A percentile compares a stretch with the other conserved stretches of the same genome.
phyloP scores from a whole-genome alignment of 116 monocot species.

The Cymodocea nodosa region DNA sequence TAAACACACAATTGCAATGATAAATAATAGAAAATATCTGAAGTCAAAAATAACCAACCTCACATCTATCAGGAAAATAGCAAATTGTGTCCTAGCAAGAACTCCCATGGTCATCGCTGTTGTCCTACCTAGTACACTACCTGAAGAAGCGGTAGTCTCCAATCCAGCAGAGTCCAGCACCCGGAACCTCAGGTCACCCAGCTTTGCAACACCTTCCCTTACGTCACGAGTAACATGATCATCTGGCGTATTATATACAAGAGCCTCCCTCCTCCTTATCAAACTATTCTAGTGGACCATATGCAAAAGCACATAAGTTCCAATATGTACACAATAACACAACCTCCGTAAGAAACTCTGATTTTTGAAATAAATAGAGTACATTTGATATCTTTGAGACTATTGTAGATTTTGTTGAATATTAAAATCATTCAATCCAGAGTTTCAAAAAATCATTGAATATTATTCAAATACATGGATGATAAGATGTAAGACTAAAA shows the following conservation, averaged over 20 bases:
- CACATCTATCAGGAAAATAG: conserved; percentile 91
- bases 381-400: no score
- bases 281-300: conserved; percentile 26
- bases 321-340: background rate
- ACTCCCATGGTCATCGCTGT: conserved; percentile 71
- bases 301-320: background rate
- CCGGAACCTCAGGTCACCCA: conserved; percentile 82
- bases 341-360: background rate
- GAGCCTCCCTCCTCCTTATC: conserved; percentile 87
- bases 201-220: conserved; percentile 85
- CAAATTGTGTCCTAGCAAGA: conserved; percentile 58
- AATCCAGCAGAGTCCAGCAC: conserved; percentile 94
- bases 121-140: conserved; percentile 74
- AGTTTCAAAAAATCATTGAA: no score
- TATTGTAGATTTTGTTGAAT: no score
- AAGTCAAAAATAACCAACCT: conserved; percentile 33
- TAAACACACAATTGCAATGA: background rate
- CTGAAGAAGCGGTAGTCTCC: conserved; percentile 76
- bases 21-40: background rate
- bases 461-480: no score
- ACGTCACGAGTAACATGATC: conserved; percentile 94
- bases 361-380: background rate
- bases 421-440: no score
- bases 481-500: no score
- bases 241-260: conserved; percentile 95